Evolutionary conservation across 73 alveolate genomes (phyloP).

Genomic region (Paramecium tetraurelia): DNA sequence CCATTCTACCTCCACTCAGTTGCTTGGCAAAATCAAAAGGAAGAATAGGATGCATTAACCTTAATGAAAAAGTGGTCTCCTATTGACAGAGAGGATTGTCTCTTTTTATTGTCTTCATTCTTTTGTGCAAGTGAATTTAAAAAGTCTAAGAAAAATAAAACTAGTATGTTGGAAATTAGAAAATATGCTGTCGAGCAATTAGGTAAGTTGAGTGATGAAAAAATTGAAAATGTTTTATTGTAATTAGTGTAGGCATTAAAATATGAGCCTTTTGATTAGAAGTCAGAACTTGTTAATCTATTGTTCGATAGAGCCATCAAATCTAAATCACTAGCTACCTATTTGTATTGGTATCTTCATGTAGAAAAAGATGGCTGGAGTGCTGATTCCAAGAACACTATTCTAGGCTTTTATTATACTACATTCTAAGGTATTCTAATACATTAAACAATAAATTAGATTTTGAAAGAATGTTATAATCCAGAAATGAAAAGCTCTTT

Average conservation of each 20-base stretch:
- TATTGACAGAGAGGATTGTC: constrained; percentile 90
- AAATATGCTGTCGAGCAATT: constrained; percentile 86
- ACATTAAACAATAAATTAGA: neutral
- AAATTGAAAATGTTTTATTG: constrained; percentile 84
- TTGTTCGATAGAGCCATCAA: constrained; percentile 77
- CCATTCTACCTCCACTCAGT: constrained; percentile 88
- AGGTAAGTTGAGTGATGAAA: constrained; percentile 68
- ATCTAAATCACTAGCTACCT: constrained; percentile 86
- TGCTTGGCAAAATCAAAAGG: constrained; percentile 93
- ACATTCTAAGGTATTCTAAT: constrained; percentile 37
- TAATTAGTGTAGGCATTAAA: constrained; percentile 95
- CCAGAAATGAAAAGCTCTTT: neutral
- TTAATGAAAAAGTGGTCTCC: constrained; percentile 89
- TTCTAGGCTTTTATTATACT: constrained; percentile 8
- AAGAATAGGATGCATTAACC: constrained; percentile 85
- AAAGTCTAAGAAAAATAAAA: constrained; percentile 66
- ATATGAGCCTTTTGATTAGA: constrained; percentile 83
- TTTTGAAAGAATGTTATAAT: constrained; percentile 24
- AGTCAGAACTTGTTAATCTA: constrained; percentile 78
- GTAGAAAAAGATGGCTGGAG: constrained; percentile 64
- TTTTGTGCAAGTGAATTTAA: constrained; percentile 69
- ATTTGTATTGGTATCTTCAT: constrained; percentile 91
- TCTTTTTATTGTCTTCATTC: constrained; percentile 80
- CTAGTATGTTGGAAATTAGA: constrained; percentile 72
- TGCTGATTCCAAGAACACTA: constrained; percentile 74